Conservation (phyloP, 768 basidiomycete genomes). For the Amanita pseudoporphyria region DNA sequence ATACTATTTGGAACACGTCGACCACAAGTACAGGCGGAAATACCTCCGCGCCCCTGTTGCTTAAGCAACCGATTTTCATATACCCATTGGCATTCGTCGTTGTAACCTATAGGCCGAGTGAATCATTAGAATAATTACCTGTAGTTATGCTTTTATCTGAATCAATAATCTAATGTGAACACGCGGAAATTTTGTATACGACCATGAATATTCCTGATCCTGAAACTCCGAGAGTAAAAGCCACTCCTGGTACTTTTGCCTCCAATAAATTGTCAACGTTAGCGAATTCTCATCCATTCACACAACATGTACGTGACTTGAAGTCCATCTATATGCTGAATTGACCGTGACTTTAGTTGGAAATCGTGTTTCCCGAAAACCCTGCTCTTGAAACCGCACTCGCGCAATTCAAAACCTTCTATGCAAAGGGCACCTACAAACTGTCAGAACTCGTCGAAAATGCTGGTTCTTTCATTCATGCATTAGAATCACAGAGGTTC, state of each 20-base stretch:
- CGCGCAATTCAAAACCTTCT: slow-evolving; percentile 7
- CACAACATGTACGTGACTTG: slow-evolving; percentile 34
- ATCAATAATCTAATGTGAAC: background rate
- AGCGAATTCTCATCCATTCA: slow-evolving; percentile 38
- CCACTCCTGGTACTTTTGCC: slow-evolving; percentile 14
- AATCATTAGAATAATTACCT: background rate
- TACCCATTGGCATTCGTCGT: slow-evolving; percentile 11
- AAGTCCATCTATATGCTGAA: background rate
- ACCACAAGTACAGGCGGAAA: slow-evolving; percentile 85
- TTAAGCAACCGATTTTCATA: slow-evolving; percentile 13
- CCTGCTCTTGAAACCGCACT: slow-evolving; percentile 29
- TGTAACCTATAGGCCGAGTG: background rate
- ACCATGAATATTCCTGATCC: slow-evolving; percentile 10
- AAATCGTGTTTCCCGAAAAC: slow-evolving; percentile 48
- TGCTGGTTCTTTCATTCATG: slow-evolving; percentile 19
- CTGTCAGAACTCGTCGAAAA: slow-evolving; percentile 16
- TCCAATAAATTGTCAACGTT: slow-evolving; percentile 23
- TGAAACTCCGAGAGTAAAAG: slow-evolving; percentile 16
- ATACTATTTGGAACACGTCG: slow-evolving; percentile 88
- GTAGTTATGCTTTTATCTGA: slow-evolving; percentile 2
- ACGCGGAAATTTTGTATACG: no score
- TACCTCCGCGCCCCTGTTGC: slow-evolving; percentile 49
- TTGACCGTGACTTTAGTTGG: slow-evolving; percentile 38
- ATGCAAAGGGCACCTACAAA: slow-evolving; percentile 3
- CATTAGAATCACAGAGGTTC: slow-evolving; percentile 19